phyloP scores from a whole-genome alignment of 2,329 filamentous ascomycete species.

The Aspergillus niger region DNA sequence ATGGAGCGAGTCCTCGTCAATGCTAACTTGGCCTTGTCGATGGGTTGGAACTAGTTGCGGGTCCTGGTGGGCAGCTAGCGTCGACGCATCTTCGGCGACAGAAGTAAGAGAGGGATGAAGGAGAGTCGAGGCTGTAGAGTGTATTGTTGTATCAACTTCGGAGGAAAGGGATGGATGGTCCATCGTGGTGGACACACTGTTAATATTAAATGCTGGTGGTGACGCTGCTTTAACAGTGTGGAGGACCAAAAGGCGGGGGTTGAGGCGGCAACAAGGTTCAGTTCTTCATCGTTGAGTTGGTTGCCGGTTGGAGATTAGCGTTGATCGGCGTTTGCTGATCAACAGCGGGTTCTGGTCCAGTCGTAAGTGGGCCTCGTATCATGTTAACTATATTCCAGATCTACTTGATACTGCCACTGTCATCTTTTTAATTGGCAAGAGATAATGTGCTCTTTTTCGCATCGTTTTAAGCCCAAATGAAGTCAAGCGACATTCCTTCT shows the following conservation, averaged over 20 bases:
- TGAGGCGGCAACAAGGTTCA: conserved; percentile 17
- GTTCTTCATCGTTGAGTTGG: not conserved
- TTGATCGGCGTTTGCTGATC: not conserved
- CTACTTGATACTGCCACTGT: too few species aligned
- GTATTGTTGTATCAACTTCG: not conserved
- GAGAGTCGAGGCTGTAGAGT: conserved; percentile 23
- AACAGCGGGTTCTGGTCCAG: too few species aligned
- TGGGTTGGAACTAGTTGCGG: not conserved
- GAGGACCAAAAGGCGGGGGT: conserved; percentile 14
- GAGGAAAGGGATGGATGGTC: conserved; percentile 18
- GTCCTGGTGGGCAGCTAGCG: conserved; percentile 17
- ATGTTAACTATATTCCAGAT: too few species aligned
- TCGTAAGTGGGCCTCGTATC: too few species aligned
- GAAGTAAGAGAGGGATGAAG: conserved; percentile 26
- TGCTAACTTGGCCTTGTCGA: not conserved
- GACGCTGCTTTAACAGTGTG: conserved; percentile 20
- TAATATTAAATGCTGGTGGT: not conserved
- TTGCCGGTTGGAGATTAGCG: not conserved
- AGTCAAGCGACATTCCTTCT: too few species aligned
- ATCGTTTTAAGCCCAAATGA: too few species aligned
- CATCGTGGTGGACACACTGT: conserved; percentile 26
- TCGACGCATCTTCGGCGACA: conserved; percentile 27
- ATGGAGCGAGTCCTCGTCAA: not conserved
- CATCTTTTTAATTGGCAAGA: too few species aligned
- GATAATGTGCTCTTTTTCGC: too few species aligned